phyloP scores from a whole-genome alignment of 805 yeast species.

The Vanderwaltozyma verrucispora region DNA sequence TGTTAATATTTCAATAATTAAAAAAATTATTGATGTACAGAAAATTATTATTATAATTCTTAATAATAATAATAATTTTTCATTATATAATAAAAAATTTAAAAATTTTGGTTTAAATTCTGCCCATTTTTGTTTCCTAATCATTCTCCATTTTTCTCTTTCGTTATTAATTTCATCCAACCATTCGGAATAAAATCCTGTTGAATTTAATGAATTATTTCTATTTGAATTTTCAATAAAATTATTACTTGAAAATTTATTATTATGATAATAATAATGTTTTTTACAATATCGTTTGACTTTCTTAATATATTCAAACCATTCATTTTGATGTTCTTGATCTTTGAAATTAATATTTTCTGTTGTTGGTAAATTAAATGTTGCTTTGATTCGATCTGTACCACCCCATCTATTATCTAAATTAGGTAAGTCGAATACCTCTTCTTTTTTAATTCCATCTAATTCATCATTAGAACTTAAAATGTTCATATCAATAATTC shows the following conservation, averaged over 20 bases:
- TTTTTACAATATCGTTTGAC: constrained; percentile 5
- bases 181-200: constrained; percentile 4
- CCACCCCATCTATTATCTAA: constrained; percentile 61
- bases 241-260: background rate
- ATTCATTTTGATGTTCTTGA: constrained; percentile 22
- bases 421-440: constrained; percentile 27
- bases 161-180: constrained; percentile 21
- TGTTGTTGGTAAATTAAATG: constrained; percentile 27
- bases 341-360: background rate
- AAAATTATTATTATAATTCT: constrained; percentile 31
- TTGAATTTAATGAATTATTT: background rate
- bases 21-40: background rate
- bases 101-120: constrained; percentile 54
- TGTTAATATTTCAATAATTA: background rate
- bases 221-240: background rate
- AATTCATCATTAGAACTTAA: no score
- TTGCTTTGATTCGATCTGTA: constrained; percentile 45
- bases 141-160: constrained; percentile 23
- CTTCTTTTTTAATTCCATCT: constrained; percentile 6
- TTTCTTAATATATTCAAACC: constrained; percentile 20
- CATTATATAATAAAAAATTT: constrained; percentile 57
- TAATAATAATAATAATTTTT: constrained; percentile 72
- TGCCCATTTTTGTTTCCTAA: constrained; percentile 42
- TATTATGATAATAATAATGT: constrained; percentile 1
- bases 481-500: no score